Evolutionary conservation across 2,329 filamentous ascomycete genomes (phyloP), one percentile per base, ranked within the genome.

Genomic region (Cladophialophora psammophila): DNA sequence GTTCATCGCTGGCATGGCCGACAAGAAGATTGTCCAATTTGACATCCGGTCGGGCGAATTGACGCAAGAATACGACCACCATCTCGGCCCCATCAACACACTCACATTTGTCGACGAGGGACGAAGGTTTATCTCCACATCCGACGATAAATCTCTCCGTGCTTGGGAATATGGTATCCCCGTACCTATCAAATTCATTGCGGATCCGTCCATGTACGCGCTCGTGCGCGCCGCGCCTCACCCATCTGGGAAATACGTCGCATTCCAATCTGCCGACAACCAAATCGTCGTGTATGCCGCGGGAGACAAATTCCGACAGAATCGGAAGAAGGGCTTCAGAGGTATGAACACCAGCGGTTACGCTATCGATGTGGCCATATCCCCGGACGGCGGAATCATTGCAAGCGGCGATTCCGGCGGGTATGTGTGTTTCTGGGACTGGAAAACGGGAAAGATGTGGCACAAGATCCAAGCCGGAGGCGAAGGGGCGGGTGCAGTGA

Each of bases 361-460:
- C 75, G 94, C 91, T 2, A 93, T 98, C 69, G 95, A 97, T 75
- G 85, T 99, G 59, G 89, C 91, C 60, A 91, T 96, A 76, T 93
- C 89, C 74, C 92, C 94, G 0, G 95, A 98, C 77, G 95, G 95
- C 0, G 93, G 96, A 76, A 96, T 97, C 78, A 84, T 99, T 63
- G 90, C 89, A 20, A 91, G 88, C 18, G 95, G 95, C 69, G 95
- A 99, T 78, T 92, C 88, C 60, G 93, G 88, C 15, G 95, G 96
- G 40, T 97, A 88, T 75, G 88, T 97, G 56, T 96, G 92, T 80
- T 97, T 98, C 81, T 99, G 94, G 93, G 95, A 98, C 80, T 99
- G 94, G 92, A 99, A 99, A 87, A 97, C 93, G 45, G 96, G 94
- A 79, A 98, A 97, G 82, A 94, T 99, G 93, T 97, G 93, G 80